phyloP scores from a whole-genome alignment of 108 stramenopile genomes.

The Poteriospumella lacustris region DNA sequence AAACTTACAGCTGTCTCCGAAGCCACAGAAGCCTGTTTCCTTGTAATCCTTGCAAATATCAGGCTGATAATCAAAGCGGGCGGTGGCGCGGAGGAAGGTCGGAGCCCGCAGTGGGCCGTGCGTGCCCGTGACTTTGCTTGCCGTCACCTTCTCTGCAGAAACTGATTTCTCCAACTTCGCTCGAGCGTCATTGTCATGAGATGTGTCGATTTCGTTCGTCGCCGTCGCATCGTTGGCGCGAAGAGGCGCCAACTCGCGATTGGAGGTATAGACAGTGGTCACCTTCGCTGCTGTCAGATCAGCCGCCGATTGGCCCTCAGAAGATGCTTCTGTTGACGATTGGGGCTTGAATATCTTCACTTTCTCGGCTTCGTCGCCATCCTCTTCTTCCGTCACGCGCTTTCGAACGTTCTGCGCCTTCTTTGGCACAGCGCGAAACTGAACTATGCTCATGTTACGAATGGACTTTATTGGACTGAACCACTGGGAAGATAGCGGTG shows the following conservation, averaged over 20 bases:
- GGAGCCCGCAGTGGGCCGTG: slow-evolving; percentile 77
- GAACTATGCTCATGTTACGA: no score
- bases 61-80: slow-evolving; percentile 91
- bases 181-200: neutral
- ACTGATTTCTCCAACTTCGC: neutral
- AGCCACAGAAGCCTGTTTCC: slow-evolving; percentile 98
- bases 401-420: no score
- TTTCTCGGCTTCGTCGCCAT: no score
- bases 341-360: no score
- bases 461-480: no score
- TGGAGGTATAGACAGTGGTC: neutral
- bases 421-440: no score
- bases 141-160: neutral
- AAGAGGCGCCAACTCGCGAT: neutral
- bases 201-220: neutral
- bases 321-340: no score
- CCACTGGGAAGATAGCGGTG: no score
- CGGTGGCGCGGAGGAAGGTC: slow-evolving; percentile 75
- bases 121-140: slow-evolving; percentile 34
- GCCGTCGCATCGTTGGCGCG: neutral
- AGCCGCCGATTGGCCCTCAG: no score
- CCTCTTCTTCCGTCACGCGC: no score
- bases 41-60: slow-evolving; percentile 99
- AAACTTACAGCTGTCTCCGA: slow-evolving; percentile 95
- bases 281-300: neutral